phyloP scores from a whole-genome alignment of 108 stramenopile species.

The Nannochloropsis granulata region DNA sequence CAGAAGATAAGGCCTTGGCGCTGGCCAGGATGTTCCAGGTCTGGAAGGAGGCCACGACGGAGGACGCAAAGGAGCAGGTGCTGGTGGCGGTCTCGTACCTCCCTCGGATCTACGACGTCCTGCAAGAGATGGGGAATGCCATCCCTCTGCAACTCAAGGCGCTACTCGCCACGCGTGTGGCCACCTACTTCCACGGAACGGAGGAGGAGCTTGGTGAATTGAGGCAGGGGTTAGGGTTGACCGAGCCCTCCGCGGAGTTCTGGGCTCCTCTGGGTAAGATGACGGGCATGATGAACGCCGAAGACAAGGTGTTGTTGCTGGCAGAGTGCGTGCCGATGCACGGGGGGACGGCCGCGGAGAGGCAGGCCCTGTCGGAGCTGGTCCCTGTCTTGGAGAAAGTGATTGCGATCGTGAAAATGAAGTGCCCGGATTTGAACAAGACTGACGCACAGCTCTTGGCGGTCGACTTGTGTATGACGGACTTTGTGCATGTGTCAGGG shows the following conservation, averaged over 20 bases:
- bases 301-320: conserved; percentile 68
- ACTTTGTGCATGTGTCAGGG: conserved; percentile 28
- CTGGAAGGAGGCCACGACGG: conserved; percentile 37
- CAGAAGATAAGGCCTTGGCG: conserved; percentile 9
- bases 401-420: background rate
- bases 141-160: conserved; percentile 72
- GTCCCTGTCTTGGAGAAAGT: background rate
- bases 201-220: conserved; percentile 61
- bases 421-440: conserved; percentile 3
- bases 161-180: conserved; percentile 60
- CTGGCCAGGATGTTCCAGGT: background rate
- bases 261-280: conserved; percentile 67
- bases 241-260: conserved; percentile 54
- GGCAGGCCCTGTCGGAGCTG: conserved; percentile 11
- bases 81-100: conserved; percentile 45
- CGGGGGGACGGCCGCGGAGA: conserved; percentile 31
- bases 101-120: conserved; percentile 55
- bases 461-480: conserved; percentile 9
- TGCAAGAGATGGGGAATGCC: conserved; percentile 70
- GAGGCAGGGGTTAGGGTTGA: conserved; percentile 67
- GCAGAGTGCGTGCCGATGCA: conserved; percentile 65
- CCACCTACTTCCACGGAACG: conserved; percentile 49
- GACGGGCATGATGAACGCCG: conserved; percentile 58
- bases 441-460: conserved; percentile 5
- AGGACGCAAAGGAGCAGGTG: conserved; percentile 46